phyloP scores from a whole-genome alignment of 495 filamentous ascomycete species.

The Jackrogersella minutella region DNA sequence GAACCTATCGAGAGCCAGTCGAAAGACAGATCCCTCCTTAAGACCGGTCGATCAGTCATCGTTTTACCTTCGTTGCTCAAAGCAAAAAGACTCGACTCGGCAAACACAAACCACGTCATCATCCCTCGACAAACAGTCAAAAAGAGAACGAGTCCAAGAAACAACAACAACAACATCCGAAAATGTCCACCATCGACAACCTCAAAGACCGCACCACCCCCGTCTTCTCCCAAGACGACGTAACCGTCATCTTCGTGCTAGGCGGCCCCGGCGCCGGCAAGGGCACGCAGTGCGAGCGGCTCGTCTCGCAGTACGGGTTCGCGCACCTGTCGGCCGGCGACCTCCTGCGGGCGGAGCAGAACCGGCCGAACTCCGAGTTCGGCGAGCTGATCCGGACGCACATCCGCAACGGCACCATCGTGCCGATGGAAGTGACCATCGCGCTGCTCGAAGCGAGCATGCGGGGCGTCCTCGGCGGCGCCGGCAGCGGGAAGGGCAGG shows the following conservation, averaged over 20 bases:
- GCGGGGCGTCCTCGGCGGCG: conserved; percentile 64
- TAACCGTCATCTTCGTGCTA: conserved; percentile 88
- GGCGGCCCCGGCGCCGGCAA: conserved; percentile 82
- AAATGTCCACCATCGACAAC: conserved; percentile 49
- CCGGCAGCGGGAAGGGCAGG: conserved; percentile 52
- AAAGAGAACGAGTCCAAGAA: conserved; percentile 2
- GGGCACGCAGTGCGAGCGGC: conserved; percentile 86
- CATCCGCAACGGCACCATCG: conserved; percentile 93
- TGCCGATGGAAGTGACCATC: conserved; percentile 99
- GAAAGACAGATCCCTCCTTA: no score
- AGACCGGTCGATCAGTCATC: no score
- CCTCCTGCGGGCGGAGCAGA: conserved; percentile 90
- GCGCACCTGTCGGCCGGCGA: conserved; percentile 92
- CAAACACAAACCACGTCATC: not conserved
- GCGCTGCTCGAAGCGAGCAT: conserved; percentile 92
- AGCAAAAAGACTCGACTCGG: not conserved
- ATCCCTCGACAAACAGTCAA: not conserved
- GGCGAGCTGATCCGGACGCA: conserved; percentile 87
- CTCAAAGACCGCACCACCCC: conserved; percentile 64
- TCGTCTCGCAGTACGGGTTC: conserved; percentile 92
- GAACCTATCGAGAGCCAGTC: not conserved
- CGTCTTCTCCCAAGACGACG: conserved; percentile 78
- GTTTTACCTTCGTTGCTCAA: not conserved
- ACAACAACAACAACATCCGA: not conserved
- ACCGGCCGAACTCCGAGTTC: conserved; percentile 82